phyloP scores from a whole-genome alignment of 108 stramenopile genomes.

The Chaetoceros tenuissimus region DNA sequence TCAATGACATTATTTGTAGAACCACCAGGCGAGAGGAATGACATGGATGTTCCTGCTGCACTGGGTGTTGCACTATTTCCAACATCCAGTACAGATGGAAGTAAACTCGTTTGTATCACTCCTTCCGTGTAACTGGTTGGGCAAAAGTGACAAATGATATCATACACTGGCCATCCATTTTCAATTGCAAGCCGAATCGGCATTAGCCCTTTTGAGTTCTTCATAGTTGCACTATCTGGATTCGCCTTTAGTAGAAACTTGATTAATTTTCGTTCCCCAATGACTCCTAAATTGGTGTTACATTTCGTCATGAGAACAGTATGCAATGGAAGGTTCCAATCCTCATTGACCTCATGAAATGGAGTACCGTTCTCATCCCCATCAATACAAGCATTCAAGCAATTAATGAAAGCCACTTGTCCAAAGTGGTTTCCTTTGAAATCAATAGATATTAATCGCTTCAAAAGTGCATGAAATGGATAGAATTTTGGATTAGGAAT shows the following conservation, averaged over 20 bases:
- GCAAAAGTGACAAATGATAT: slow-evolving; percentile 18
- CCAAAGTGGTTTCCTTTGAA: slow-evolving; percentile 31
- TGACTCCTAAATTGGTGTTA: slow-evolving; percentile 23
- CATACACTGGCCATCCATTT: slow-evolving; percentile 35
- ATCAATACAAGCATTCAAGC: slow-evolving; percentile 24
- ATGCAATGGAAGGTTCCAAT: slow-evolving; percentile 37
- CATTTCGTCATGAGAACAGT: slow-evolving; percentile 32
- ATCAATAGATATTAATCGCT: slow-evolving; percentile 18
- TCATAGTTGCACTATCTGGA: not conserved
- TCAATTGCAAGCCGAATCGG: slow-evolving; percentile 26
- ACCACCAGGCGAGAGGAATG: slow-evolving; percentile 4
- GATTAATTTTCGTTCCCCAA: slow-evolving; percentile 26
- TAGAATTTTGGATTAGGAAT: slow-evolving; percentile 22
- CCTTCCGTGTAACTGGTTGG: slow-evolving; percentile 6
- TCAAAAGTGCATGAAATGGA: slow-evolving; percentile 33
- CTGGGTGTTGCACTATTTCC: not conserved
- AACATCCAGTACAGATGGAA: not conserved
- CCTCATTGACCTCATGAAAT: slow-evolving; percentile 19
- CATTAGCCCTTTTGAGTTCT: not conserved
- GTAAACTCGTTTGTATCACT: no score
- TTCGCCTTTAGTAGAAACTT: slow-evolving; percentile 22
- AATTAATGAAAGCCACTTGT: slow-evolving; percentile 20
- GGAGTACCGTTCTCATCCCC: slow-evolving; percentile 17
- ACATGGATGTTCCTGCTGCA: slow-evolving; percentile 7
- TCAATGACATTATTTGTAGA: slow-evolving; percentile 5